A percentile compares a stretch with the other conserved stretches of the same genome.
Evolutionary conservation across 208 protist genomes (phyloP).

Genomic region (Crithidia fasciculata): DNA sequence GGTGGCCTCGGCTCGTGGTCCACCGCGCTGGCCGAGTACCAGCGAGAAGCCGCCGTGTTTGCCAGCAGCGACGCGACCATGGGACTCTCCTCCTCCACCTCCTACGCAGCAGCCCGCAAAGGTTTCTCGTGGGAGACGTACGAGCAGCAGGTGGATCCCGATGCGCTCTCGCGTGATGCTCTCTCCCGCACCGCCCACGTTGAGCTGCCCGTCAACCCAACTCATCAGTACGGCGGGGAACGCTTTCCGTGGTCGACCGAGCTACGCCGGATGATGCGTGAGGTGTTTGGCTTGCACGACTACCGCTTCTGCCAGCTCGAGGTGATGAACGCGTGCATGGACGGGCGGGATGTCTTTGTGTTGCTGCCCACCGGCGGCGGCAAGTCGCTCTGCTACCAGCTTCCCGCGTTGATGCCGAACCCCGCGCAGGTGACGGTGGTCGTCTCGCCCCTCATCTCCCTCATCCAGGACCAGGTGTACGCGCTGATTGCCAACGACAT

Average conservation of each 20-base stretch:
- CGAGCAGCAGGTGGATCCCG: constrained; percentile 47
- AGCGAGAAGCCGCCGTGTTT: neutral
- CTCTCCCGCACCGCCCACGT: constrained; percentile 46
- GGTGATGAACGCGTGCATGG: constrained; percentile 95
- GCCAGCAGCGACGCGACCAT: neutral
- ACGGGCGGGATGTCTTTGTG: constrained; percentile 93
- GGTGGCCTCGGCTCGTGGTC: constrained; percentile 2
- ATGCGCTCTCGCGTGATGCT: constrained; percentile 45
- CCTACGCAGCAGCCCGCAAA: constrained; percentile 6
- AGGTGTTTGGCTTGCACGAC: constrained; percentile 89
- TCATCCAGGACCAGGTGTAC: constrained; percentile 97
- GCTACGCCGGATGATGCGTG: constrained; percentile 87
- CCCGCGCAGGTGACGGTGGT: constrained; percentile 91
- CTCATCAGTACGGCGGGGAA: constrained; percentile 69
- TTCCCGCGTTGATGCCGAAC: constrained; percentile 90
- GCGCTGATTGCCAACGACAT: constrained; percentile 84
- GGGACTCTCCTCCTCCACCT: constrained; percentile 3
- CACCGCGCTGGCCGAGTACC: constrained; percentile 16
- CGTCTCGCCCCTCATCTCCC: constrained; percentile 96
- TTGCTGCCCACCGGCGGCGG: constrained; percentile 95
- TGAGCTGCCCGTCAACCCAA: constrained; percentile 75
- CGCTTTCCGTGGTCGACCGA: constrained; percentile 81
- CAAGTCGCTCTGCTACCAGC: constrained; percentile 97
- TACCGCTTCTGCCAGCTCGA: constrained; percentile 94
- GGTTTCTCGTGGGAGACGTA: constrained; percentile 78